Percentiles rank a stretch among this genome's conserved stretches.
These are phyloP conservation scores for Papiliotrema flavescens DNA, from an alignment of 1,284 basidiomycete species.

Conservation along the genomic window DNA sequence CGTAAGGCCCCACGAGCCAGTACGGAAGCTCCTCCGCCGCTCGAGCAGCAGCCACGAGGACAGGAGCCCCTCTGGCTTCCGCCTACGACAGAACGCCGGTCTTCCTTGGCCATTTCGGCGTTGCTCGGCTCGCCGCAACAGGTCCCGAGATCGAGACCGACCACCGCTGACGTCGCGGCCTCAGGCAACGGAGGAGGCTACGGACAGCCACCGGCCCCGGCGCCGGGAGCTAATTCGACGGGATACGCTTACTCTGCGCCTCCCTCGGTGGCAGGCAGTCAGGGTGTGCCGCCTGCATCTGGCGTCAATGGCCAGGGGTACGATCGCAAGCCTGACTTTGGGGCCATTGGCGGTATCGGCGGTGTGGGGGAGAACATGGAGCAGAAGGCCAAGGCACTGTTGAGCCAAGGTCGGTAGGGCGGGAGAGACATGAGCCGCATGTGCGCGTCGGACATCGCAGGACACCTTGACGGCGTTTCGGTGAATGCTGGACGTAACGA, in stretches of 20 bases:
- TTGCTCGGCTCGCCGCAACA: slow-evolving; percentile 43
- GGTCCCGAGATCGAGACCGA: slow-evolving; percentile 24
- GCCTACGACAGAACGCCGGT: slow-evolving; percentile 36
- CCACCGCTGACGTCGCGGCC: slow-evolving; percentile 20
- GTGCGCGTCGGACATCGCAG: no score
- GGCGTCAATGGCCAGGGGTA: slow-evolving; percentile 6
- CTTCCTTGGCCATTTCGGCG: slow-evolving; percentile 41
- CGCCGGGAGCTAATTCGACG: not conserved
- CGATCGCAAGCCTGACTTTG: not conserved
- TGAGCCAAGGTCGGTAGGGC: slow-evolving; percentile 5
- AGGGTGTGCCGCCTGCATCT: slow-evolving; percentile 13
- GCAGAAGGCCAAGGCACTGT: slow-evolving; percentile 19
- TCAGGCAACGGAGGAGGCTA: no score
- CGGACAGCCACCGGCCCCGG: not conserved
- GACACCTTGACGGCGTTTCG: no score
- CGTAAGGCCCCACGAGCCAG: slow-evolving; percentile 15
- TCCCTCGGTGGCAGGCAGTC: not conserved
- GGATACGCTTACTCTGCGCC: not conserved
- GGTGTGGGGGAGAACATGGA: slow-evolving; percentile 12
- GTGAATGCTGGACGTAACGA: no score
- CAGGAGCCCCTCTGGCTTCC: slow-evolving; percentile 41
- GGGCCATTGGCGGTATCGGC: not conserved
- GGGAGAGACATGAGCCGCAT: not conserved
- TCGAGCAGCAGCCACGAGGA: slow-evolving; percentile 8
- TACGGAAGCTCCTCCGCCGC: not conserved